A percentile compares a stretch with the other conserved stretches of the same genome.
Conservation (phyloP, 2,329 filamentous ascomycete genomes). For the Cladorrhinum sp. region DNA sequence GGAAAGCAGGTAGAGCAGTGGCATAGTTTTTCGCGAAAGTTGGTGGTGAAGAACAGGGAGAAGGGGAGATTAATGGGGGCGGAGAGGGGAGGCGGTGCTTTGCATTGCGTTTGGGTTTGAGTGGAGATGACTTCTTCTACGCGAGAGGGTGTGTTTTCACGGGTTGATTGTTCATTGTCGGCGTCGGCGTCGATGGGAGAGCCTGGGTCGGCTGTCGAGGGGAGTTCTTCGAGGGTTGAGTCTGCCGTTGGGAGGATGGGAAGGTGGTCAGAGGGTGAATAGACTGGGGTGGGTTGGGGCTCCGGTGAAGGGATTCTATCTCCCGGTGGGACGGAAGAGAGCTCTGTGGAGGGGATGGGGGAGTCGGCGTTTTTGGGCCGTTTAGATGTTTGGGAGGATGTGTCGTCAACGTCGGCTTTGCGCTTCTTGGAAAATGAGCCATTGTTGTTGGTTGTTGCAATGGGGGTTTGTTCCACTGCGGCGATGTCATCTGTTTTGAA, state of each 20-base stretch:
- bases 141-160: neutral
- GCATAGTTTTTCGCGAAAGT: conserved; percentile 81
- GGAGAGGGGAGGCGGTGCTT: conserved; percentile 56
- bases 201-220: neutral
- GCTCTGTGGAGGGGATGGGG: conserved; percentile 1
- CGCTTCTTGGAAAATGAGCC: conserved; percentile 56
- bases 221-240: neutral
- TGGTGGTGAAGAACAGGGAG: conserved; percentile 76
- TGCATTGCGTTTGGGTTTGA: conserved; percentile 45
- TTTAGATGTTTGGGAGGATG: conserved; percentile 43
- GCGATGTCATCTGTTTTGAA: neutral
- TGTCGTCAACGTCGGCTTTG: conserved; percentile 47
- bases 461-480: conserved; percentile 8
- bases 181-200: conserved; percentile 1
- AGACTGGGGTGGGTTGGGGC: neutral
- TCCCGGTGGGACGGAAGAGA: neutral
- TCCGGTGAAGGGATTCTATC: neutral
- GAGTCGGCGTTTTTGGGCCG: conserved; percentile 45
- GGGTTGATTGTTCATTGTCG: neutral
- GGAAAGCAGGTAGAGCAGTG: conserved; percentile 79
- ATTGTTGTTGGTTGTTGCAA: neutral
- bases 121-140: neutral
- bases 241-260: neutral
- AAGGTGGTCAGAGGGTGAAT: neutral
- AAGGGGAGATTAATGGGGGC: conserved; percentile 55